Percentiles rank a stretch among this genome's conserved stretches.
Conservation (phyloP, 108 stramenopile species). For the Cyclostephanos tholiformis region DNA sequence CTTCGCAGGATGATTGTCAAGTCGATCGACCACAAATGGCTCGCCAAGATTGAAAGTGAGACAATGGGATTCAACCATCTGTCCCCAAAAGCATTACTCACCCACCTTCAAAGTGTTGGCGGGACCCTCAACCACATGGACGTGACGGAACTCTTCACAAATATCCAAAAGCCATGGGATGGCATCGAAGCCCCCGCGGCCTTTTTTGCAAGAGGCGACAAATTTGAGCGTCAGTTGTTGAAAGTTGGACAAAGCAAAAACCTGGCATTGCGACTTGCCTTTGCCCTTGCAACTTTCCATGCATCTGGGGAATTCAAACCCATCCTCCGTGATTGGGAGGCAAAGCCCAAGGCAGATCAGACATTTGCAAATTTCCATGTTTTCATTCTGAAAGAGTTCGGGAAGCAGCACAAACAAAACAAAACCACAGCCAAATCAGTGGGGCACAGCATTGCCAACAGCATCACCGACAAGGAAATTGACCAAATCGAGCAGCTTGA, state of each 20-base stretch:
- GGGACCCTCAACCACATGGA: constrained; percentile 16
- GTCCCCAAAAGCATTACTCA: constrained; percentile 15
- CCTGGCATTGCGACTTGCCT: constrained; percentile 9
- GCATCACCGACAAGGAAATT: constrained; percentile 3
- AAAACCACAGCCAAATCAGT: no score
- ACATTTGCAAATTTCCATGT: constrained; percentile 14
- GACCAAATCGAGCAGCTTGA: constrained; percentile 13
- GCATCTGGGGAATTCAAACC: constrained; percentile 14
- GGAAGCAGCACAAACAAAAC: constrained; percentile 14
- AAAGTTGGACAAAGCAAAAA: constrained; percentile 4
- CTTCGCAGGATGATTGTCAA: constrained; percentile 11
- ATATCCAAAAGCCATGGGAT: constrained; percentile 11
- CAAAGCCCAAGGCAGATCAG: background rate
- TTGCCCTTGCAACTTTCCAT: constrained; percentile 12
- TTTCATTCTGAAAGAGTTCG: constrained; percentile 14
- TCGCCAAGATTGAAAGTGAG: constrained; percentile 27
- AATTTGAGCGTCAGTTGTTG: constrained; percentile 8
- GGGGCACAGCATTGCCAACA: no score
- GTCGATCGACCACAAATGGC: constrained; percentile 26
- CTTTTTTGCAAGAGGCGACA: constrained; percentile 14
- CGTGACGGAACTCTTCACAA: constrained; percentile 1
- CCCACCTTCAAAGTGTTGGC: constrained; percentile 5
- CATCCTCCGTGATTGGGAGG: constrained; percentile 14
- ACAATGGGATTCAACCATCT: constrained; percentile 33
- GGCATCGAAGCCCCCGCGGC: constrained; percentile 4